Percentiles rank a stretch among this genome's conserved stretches.
Evolutionary conservation across 306 rosid species (phyloP).

Genomic region (Canavalia ensiformis): DNA sequence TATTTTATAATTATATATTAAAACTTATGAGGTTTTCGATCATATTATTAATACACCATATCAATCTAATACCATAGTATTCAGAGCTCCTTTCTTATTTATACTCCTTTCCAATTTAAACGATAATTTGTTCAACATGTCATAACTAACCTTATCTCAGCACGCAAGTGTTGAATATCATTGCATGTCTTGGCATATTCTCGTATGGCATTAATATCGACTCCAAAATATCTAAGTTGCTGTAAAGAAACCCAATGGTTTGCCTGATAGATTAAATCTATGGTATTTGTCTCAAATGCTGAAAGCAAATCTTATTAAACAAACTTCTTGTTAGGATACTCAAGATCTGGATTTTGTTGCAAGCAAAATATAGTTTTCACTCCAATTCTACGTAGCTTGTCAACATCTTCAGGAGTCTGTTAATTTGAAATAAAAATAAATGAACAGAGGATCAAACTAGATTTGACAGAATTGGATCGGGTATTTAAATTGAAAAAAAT

Average conservation of each 20-base stretch:
- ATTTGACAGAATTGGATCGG: conserved; percentile 24
- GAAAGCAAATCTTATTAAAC: conserved; percentile 36
- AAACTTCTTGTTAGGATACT: conserved; percentile 70
- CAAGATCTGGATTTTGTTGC: conserved; percentile 90
- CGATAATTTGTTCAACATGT: not conserved
- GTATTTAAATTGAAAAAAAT: conserved; percentile 39
- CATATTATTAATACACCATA: conserved; percentile 1
- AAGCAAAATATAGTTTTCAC: conserved; percentile 95
- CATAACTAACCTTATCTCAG: conserved; percentile 84
- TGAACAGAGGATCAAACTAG: conserved; percentile 44
- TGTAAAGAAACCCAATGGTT: conserved; percentile 55
- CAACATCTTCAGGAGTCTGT: conserved; percentile 91
- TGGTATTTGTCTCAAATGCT: conserved; percentile 38
- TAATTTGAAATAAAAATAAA: conserved; percentile 22
- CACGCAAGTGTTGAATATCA: conserved; percentile 93
- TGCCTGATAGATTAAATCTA: conserved; percentile 41
- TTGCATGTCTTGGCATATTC: conserved; percentile 69
- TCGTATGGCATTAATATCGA: conserved; percentile 86
- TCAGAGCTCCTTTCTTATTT: not conserved
- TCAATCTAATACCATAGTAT: not conserved
- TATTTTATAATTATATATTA: not conserved
- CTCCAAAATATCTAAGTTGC: conserved; percentile 81
- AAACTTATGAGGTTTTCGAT: not conserved
- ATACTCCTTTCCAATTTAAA: conserved; percentile 7
- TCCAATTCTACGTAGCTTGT: conserved; percentile 86